Evolutionary conservation across 208 protist species (phyloP), one percentile per base, ranked within the genome.

Genomic region (Acanthamoeba healyi): DNA sequence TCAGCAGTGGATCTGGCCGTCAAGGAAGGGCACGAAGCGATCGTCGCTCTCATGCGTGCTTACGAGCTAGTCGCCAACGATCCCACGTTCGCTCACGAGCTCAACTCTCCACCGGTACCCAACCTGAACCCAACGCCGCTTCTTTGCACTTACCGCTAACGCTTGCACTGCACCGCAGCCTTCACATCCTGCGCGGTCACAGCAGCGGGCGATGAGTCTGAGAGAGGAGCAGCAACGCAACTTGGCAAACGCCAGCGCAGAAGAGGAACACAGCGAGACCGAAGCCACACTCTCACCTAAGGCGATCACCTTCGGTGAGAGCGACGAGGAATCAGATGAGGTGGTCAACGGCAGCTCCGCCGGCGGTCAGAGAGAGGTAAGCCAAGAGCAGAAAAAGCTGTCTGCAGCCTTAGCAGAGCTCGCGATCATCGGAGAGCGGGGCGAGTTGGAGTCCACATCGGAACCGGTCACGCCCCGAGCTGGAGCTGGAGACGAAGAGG

Each of bases 11-110:
- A 88, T 24, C 14, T 88, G 44, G 81, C 81, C 15, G 49, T 65
- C 24, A 65, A 88, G 81, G n/a, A 88, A 15, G 81, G 34, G 4
- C 44, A 65, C 26, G 81, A 88, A 15, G 81, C 58, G 54, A 65
- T 88, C 0, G 32, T 56, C 32, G 81, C 81, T 17, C 40, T 88
- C 54, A 88, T 88, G 44, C 44, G 54, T 12, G 81, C 81, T 9
- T 88, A 88, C 38, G 81, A 88, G 81, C 81, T 88, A 6, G 81
- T 88, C 24, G 81, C 81, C 32, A 88, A 88, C 34, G 81, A 88
- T 32, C 49, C 54, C 12, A 26, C 49, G 9, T 61, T 65, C 14
- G 81, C 54, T 10, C 44, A n/a, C 17, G 81, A 88, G 10, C 70
- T 79, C 38, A 40, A 44, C 70, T 79, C 70, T 4, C 70, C 70